These are phyloP conservation scores for Sequoia sempervirens DNA, from an alignment of 75 land plant genomes.

Conservation along the genomic window DNA sequence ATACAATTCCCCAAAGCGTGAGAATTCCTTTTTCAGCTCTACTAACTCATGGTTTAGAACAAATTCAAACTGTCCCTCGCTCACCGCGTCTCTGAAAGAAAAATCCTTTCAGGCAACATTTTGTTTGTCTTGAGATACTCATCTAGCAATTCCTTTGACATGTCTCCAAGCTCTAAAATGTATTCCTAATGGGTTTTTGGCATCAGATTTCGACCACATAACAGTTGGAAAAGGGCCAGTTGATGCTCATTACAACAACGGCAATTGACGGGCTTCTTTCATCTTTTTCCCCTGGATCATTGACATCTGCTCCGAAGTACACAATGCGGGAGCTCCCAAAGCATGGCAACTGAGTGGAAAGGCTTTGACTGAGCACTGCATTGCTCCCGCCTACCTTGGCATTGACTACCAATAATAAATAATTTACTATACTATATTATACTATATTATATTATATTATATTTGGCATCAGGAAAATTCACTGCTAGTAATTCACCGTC, in stretches of 20 bases:
- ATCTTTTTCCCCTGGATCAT: slow-evolving; percentile 42
- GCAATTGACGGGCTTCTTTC: slow-evolving; percentile 47
- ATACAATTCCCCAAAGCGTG: slow-evolving; percentile 1
- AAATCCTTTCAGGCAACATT: slow-evolving; percentile 33
- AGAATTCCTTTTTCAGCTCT: slow-evolving; percentile 24
- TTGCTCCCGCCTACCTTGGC: slow-evolving; percentile 64
- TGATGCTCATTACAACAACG: slow-evolving; percentile 50
- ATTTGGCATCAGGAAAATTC: too few species aligned
- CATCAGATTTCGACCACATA: slow-evolving; percentile 42
- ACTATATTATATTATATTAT: too few species aligned
- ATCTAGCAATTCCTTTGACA: slow-evolving; percentile 39
- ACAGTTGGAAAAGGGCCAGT: slow-evolving; percentile 44
- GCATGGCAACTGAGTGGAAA: background rate
- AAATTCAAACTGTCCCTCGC: slow-evolving; percentile 54
- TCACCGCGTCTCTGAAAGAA: slow-evolving; percentile 54
- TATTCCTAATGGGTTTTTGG: slow-evolving; percentile 37
- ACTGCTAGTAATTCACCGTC: too few species aligned
- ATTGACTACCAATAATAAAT: too few species aligned
- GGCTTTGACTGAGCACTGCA: slow-evolving; percentile 13
- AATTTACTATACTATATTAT: too few species aligned
- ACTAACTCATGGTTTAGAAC: slow-evolving; percentile 41
- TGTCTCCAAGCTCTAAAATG: slow-evolving; percentile 35
- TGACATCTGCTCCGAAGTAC: slow-evolving; percentile 66
- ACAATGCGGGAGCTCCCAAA: slow-evolving; percentile 18
- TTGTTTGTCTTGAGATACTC: slow-evolving; percentile 20